Conservation (phyloP, 371 early-diverging fungal species). For the Apophysomyces trapeziformis region DNA sequence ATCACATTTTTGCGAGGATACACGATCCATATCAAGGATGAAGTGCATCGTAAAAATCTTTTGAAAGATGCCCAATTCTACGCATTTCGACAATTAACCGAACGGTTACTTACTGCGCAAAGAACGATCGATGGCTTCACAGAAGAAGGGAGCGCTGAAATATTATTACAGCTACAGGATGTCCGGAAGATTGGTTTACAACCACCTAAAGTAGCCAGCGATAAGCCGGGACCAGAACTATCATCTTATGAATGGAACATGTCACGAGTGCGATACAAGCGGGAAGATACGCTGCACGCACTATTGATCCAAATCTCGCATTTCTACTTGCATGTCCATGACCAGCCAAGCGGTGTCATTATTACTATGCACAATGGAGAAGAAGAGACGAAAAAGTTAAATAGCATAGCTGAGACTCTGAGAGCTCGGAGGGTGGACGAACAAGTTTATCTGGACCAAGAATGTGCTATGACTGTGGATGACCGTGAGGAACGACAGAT, state of each 20-base stretch:
- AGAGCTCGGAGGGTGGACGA: conserved; percentile 25
- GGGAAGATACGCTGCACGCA: conserved; percentile 35
- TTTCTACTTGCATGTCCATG: conserved; percentile 30
- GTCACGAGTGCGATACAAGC: conserved; percentile 47
- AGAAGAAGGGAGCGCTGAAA: conserved; percentile 35
- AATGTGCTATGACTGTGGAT: conserved; percentile 54
- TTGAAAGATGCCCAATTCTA: conserved; percentile 68
- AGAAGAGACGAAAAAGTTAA: conserved; percentile 35
- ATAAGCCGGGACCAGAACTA: not conserved
- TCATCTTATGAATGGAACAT: conserved; percentile 16
- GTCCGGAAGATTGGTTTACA: conserved; percentile 37
- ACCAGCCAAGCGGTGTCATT: not conserved
- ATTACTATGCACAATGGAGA: conserved; percentile 28
- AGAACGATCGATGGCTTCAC: conserved; percentile 51
- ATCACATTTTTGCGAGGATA: conserved; percentile 66
- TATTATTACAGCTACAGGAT: conserved; percentile 46
- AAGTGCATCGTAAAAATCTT: conserved; percentile 63
- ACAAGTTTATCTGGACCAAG: conserved; percentile 28
- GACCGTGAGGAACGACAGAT: conserved; percentile 23
- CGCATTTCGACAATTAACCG: conserved; percentile 54
- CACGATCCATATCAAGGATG: conserved; percentile 60
- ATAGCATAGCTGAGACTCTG: conserved; percentile 33
- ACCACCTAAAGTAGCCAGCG: conserved; percentile 16
- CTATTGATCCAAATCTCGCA: conserved; percentile 48
- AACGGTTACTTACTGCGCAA: conserved; percentile 52